These are phyloP conservation scores for Alternaria triticina DNA, from an alignment of 2,329 filamentous ascomycete species.

Conservation along the genomic window DNA sequence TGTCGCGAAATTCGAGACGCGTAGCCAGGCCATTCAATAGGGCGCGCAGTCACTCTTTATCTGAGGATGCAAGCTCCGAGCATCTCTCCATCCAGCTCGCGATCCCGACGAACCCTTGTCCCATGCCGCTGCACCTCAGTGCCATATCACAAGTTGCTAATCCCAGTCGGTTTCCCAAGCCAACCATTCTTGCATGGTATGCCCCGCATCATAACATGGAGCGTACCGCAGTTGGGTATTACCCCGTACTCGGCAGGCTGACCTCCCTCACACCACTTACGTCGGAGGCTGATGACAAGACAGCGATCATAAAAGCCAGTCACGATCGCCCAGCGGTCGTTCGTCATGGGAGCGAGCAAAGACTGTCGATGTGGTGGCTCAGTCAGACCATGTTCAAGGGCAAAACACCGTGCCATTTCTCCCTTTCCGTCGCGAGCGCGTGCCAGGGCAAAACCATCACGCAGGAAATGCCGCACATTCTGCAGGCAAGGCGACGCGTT, in stretches of 20 bases:
- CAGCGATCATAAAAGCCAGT: not conserved
- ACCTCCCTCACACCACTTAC: conserved; percentile 21
- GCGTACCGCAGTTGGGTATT: conserved; percentile 3
- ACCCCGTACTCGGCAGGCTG: conserved; percentile 26
- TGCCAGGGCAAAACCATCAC: not conserved
- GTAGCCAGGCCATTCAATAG: not conserved
- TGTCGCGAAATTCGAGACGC: conserved; percentile 1
- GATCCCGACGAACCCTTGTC: conserved; percentile 8
- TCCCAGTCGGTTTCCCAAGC: conserved; percentile 1
- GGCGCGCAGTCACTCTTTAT: conserved; percentile 33
- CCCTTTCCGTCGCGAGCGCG: not conserved
- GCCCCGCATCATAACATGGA: conserved; percentile 6
- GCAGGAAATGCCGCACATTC: not conserved
- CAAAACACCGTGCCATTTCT: not conserved
- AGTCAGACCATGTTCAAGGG: not conserved
- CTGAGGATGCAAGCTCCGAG: not conserved
- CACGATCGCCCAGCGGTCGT: not conserved
- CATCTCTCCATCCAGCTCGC: conserved; percentile 7
- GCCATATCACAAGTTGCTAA: conserved; percentile 5
- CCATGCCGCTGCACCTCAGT: conserved; percentile 4
- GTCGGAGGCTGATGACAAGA: conserved; percentile 26
- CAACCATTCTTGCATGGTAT: not conserved
- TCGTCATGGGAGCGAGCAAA: not conserved
- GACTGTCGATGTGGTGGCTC: not conserved
- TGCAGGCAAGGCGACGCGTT: not conserved